These are phyloP conservation scores for Neonectria hederae DNA, from an alignment of 2,329 filamentous ascomycete genomes.

Conservation along the genomic window DNA sequence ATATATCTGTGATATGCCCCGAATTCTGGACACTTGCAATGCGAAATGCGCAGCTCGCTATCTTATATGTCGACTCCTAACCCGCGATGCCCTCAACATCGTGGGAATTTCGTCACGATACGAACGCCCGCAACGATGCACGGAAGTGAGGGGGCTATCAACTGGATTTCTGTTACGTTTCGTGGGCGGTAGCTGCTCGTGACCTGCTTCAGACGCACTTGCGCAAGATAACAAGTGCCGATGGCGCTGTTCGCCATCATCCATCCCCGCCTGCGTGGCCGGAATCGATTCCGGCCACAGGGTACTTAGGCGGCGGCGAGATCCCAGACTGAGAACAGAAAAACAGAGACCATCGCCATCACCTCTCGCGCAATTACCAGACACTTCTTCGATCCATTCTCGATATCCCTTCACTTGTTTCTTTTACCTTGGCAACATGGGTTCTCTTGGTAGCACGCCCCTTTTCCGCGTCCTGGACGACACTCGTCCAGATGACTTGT, in stretches of 20 bases:
- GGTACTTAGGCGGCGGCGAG: conserved; percentile 56
- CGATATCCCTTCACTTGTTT: conserved; percentile 10
- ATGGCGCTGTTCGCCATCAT: conserved; percentile 33
- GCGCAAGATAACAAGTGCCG: conserved; percentile 28
- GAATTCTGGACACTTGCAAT: neutral
- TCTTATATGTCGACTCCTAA: neutral
- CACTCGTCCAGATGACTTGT: conserved; percentile 68
- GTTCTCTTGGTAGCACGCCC: conserved; percentile 48
- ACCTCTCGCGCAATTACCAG: neutral
- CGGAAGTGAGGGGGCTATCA: conserved; percentile 7
- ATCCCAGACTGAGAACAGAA: conserved; percentile 31
- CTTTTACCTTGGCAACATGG: conserved; percentile 48
- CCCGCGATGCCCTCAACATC: conserved; percentile 14
- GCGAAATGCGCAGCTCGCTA: neutral
- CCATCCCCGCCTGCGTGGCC: conserved; percentile 50
- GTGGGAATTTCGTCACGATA: conserved; percentile 10
- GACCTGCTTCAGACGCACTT: conserved; percentile 27
- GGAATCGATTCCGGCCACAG: conserved; percentile 60
- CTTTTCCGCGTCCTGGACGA: conserved; percentile 71
- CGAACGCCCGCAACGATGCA: conserved; percentile 14
- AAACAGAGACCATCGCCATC: conserved; percentile 16
- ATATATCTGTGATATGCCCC: neutral
- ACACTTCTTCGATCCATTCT: conserved; percentile 14
- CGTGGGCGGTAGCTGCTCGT: conserved; percentile 22
- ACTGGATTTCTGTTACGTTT: conserved; percentile 41